Conservation (phyloP, 345 rosid genomes). For the Moricandia arvensis region DNA sequence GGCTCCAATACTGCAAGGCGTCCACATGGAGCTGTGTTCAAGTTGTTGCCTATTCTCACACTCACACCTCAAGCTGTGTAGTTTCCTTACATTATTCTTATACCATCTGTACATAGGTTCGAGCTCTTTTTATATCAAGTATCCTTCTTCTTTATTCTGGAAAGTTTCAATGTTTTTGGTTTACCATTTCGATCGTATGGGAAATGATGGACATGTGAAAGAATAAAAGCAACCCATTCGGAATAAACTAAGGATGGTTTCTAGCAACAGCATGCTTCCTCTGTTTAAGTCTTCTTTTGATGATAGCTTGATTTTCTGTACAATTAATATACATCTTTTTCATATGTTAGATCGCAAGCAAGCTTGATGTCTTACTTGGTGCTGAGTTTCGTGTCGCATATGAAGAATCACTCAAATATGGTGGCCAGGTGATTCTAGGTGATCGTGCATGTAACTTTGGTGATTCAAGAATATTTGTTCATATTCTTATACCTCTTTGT, state of each 20-base stretch:
- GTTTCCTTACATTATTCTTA: constrained; percentile 24
- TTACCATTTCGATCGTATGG: constrained; percentile 56
- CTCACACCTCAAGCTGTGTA: constrained; percentile 72
- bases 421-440: too few species aligned
- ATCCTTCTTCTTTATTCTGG: background rate
- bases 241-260: constrained; percentile 77
- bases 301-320: background rate
- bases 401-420: too few species aligned
- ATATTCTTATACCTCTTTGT: too few species aligned
- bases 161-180: background rate
- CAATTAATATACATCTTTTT: too few species aligned
- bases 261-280: constrained; percentile 64
- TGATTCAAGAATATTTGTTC: too few species aligned
- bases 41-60: constrained; percentile 68
- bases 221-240: constrained; percentile 70
- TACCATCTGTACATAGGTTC: background rate
- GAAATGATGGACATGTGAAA: constrained; percentile 95
- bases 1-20: too few species aligned
- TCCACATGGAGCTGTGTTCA: too few species aligned
- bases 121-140: background rate
- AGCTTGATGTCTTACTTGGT: too few species aligned
- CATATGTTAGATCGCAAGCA: too few species aligned
- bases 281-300: constrained; percentile 12
- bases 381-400: too few species aligned
- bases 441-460: too few species aligned